These are phyloP conservation scores for Lizanozyma gosingica DNA, from an alignment of 1,139 yeast genomes.

Conservation along the genomic window DNA sequence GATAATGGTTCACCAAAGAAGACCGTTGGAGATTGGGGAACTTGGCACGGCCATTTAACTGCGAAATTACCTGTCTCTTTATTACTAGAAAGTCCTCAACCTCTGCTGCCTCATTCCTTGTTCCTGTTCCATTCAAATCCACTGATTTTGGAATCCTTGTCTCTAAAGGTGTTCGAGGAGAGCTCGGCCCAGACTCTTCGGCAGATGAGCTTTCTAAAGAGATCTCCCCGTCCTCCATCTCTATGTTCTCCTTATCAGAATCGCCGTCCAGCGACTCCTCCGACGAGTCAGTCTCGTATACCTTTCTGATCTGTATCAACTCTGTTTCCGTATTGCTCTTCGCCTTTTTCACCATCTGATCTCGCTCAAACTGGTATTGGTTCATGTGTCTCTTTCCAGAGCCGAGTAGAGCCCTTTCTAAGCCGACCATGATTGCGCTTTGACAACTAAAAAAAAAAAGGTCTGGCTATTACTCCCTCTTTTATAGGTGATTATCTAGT, in stretches of 20 bases:
- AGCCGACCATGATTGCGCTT: no score
- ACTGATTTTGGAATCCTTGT: no score
- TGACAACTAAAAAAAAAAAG: no score
- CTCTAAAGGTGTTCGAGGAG: not conserved
- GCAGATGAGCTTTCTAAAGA: not conserved
- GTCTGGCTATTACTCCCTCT: no score
- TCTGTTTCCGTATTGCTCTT: not conserved
- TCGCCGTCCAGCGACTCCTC: not conserved
- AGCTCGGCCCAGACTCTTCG: not conserved
- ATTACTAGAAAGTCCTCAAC: constrained; percentile 10
- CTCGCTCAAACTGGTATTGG: not conserved
- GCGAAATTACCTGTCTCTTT: constrained; percentile 13
- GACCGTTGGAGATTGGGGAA: constrained; percentile 13
- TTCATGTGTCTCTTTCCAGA: not conserved
- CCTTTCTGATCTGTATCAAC: not conserved
- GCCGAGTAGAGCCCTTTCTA: no score
- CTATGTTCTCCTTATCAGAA: not conserved
- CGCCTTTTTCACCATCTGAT: not conserved
- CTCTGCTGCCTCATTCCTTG: no score
- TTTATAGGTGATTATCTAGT: no score
- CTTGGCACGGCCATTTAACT: constrained; percentile 14
- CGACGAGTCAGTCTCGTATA: not conserved
- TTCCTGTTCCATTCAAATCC: no score
- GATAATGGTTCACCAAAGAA: constrained; percentile 22
- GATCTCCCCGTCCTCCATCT: not conserved